phyloP scores from a whole-genome alignment of 768 basidiomycete species.

The Cantharellus anzutake region DNA sequence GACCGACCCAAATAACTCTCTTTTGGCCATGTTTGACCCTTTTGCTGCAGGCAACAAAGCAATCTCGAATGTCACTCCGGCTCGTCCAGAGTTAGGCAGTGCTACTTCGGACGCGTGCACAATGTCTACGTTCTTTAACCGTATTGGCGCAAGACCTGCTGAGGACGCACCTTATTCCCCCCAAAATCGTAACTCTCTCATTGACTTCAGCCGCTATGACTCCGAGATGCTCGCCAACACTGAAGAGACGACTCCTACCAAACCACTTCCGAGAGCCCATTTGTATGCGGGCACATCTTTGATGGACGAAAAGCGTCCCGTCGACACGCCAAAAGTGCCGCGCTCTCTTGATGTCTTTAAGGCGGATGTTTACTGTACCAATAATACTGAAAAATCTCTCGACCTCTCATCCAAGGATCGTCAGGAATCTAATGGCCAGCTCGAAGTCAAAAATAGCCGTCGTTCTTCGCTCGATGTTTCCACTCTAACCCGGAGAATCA shows the following conservation, averaged over 20 bases:
- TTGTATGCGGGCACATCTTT: neutral
- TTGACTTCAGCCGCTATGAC: neutral
- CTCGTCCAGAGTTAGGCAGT: neutral
- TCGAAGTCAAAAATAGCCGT: neutral
- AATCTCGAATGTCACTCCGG: neutral
- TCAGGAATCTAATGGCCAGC: neutral
- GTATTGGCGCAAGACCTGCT: neutral
- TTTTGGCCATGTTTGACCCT: neutral
- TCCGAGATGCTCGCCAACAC: neutral
- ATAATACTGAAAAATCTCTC: neutral
- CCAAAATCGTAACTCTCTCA: neutral
- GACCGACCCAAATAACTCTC: neutral
- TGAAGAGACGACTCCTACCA: neutral
- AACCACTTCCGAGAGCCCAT: neutral
- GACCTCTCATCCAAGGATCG: neutral
- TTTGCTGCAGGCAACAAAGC: neutral
- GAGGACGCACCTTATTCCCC: neutral
- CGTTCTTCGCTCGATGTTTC: neutral
- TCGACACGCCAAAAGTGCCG: no score
- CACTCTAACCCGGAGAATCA: neutral
- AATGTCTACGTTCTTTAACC: neutral
- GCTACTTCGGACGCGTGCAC: neutral
- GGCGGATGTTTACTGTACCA: neutral
- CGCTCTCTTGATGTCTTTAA: neutral
- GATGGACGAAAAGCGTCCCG: neutral